phyloP scores from a whole-genome alignment of 495 filamentous ascomycete species.

The Immersiella caudata region DNA sequence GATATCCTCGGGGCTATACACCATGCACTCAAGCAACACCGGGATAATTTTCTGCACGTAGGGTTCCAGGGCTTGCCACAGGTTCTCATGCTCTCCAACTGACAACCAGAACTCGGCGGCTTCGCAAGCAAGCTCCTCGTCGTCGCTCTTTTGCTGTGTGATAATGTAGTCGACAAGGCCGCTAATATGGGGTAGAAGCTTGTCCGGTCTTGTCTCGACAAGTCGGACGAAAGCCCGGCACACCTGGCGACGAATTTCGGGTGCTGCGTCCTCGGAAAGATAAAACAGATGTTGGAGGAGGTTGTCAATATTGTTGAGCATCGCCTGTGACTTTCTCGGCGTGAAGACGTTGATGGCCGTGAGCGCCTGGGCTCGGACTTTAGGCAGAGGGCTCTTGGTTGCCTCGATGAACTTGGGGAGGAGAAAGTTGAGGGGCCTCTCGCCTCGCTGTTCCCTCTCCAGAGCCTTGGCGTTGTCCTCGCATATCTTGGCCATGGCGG shows the following conservation, averaged over 20 bases:
- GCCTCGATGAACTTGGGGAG: conserved; percentile 91
- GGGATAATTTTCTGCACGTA: conserved; percentile 86
- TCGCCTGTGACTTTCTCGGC: conserved; percentile 73
- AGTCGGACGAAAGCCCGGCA: conserved; percentile 92
- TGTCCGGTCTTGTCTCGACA: conserved; percentile 87
- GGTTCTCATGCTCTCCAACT: conserved; percentile 79
- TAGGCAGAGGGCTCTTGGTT: conserved; percentile 69
- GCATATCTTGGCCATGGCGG: conserved; percentile 89
- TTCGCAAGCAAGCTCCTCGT: conserved; percentile 89
- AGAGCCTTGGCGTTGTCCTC: conserved; percentile 90
- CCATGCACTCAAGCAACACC: conserved; percentile 90
- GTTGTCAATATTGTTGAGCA: conserved; percentile 74
- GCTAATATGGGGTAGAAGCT: conserved; percentile 83
- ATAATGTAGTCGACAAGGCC: conserved; percentile 94
- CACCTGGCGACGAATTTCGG: conserved; percentile 85
- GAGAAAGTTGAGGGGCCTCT: conserved; percentile 83
- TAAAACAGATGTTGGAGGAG: conserved; percentile 81
- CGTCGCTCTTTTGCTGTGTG: conserved; percentile 82
- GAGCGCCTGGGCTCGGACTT: conserved; percentile 77
- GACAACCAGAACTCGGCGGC: conserved; percentile 98
- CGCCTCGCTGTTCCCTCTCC: conserved; percentile 81
- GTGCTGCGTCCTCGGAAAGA: conserved; percentile 70
- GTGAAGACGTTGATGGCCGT: conserved; percentile 90
- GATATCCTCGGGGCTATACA: conserved; percentile 94
- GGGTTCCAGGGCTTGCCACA: conserved; percentile 73